phyloP scores from a whole-genome alignment of 257 asterid species.

The Knoxia roxburghii region DNA sequence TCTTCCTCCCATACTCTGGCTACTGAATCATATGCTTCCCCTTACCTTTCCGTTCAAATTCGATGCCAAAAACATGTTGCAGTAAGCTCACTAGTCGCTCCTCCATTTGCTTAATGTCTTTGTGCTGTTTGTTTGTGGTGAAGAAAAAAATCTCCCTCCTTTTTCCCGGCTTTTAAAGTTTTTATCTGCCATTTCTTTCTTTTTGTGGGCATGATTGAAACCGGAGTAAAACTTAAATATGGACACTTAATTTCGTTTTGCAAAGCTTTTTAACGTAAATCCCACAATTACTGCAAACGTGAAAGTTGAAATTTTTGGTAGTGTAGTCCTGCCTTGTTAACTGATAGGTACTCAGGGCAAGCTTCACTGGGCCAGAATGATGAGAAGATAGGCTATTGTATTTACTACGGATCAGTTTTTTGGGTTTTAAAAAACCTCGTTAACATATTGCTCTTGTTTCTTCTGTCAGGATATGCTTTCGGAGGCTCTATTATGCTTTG shows the following conservation, averaged over 20 bases:
- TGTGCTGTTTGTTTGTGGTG: background rate
- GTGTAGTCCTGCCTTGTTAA: background rate
- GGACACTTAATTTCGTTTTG: background rate
- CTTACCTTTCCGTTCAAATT: slow-evolving; percentile 74
- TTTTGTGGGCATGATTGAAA: background rate
- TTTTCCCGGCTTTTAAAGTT: background rate
- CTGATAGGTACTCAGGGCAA: slow-evolving; percentile 1
- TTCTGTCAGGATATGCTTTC: slow-evolving; percentile 56
- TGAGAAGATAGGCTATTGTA: slow-evolving; percentile 1
- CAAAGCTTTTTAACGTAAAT: too few relatives aligned
- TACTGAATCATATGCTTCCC: slow-evolving; percentile 41
- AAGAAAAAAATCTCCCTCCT: background rate
- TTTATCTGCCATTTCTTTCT: background rate
- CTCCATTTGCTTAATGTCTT: background rate
- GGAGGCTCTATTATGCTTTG: slow-evolving; percentile 80
- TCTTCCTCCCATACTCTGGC: slow-evolving; percentile 18
- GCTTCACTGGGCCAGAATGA: background rate
- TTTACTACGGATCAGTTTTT: background rate
- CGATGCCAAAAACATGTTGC: slow-evolving; percentile 49
- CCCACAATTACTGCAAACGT: background rate
- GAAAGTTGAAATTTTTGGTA: background rate
- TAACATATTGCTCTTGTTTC: background rate
- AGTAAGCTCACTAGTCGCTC: slow-evolving; percentile 38
- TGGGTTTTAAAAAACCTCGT: background rate
- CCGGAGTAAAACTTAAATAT: background rate